A percentile compares a stretch with the other conserved stretches of the same genome.
These are phyloP conservation scores for Verticillium nonalfalfae DNA, from an alignment of 2,329 filamentous ascomycete species.

Conservation along the genomic window DNA sequence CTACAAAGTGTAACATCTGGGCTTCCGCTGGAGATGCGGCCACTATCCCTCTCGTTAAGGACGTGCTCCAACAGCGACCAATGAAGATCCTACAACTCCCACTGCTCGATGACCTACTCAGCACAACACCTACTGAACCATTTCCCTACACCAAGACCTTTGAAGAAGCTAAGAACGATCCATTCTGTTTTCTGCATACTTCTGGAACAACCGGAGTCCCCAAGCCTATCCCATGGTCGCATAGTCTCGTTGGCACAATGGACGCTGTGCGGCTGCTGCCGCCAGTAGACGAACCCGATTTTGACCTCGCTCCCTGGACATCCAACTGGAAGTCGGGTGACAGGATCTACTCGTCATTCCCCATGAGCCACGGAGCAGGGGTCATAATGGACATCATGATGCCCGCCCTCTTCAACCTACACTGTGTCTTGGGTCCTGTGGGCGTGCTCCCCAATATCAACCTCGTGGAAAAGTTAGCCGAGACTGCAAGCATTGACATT, in stretches of 20 bases:
- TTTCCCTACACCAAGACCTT: constrained; percentile 25
- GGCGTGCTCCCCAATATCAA: constrained; percentile 26
- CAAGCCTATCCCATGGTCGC: constrained; percentile 29
- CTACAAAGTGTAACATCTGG: constrained; percentile 23
- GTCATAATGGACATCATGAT: constrained; percentile 33
- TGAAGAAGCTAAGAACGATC: constrained; percentile 23
- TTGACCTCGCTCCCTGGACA: constrained; percentile 19
- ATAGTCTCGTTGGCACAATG: constrained; percentile 19
- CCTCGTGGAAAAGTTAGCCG: constrained; percentile 23
- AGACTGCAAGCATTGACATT: constrained; percentile 26
- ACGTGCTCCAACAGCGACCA: constrained; percentile 14
- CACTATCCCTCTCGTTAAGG: constrained; percentile 12
- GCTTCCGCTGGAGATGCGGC: constrained; percentile 15
- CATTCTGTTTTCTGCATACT: constrained; percentile 31
- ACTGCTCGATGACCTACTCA: constrained; percentile 19
- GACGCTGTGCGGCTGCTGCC: constrained; percentile 29
- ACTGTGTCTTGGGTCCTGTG: constrained; percentile 26
- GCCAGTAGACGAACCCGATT: constrained; percentile 18
- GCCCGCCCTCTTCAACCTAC: constrained; percentile 25
- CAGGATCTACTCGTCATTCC: constrained; percentile 26
- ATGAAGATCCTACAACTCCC: constrained; percentile 22
- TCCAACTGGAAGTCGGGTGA: constrained; percentile 20
- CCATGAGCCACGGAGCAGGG: constrained; percentile 28
- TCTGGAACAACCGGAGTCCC: constrained; percentile 35
- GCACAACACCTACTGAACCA: constrained; percentile 6